Evolutionary conservation across 768 basidiomycete species (phyloP).

Genomic region (Scleroderma bovista): DNA sequence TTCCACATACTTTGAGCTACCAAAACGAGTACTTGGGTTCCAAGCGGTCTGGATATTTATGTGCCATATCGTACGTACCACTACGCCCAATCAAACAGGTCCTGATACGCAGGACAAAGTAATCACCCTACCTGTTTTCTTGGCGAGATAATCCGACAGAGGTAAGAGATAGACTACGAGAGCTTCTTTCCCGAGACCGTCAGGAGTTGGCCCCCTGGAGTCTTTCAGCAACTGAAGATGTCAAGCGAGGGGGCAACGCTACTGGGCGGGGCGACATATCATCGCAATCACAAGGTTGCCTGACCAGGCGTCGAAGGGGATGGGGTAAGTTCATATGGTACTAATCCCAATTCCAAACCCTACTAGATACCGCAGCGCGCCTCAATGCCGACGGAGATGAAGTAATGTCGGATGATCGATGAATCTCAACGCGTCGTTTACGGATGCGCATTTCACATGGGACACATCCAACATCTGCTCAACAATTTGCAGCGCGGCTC

Average conservation of each 20-base stretch:
- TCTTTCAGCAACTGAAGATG: slow-evolving; percentile 7
- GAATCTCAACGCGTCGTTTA: slow-evolving; percentile 48
- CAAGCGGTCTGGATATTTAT: too few relatives aligned
- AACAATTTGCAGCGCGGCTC: slow-evolving; percentile 26
- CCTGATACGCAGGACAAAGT: not conserved
- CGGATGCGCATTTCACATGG: slow-evolving; percentile 32
- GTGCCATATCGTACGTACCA: too few relatives aligned
- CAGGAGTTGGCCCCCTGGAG: slow-evolving; percentile 9
- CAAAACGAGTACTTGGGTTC: too few relatives aligned
- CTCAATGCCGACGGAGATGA: slow-evolving; percentile 55
- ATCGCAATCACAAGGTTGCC: slow-evolving; percentile 10
- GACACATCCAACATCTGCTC: not conserved
- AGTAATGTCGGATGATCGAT: slow-evolving; percentile 56
- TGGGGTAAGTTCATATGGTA: slow-evolving; percentile 22
- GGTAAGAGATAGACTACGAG: slow-evolving; percentile 19
- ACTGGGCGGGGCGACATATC: slow-evolving; percentile 8
- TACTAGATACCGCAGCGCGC: slow-evolving; percentile 23
- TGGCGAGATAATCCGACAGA: slow-evolving; percentile 18
- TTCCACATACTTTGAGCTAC: too few relatives aligned
- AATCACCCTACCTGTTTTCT: slow-evolving; percentile 6
- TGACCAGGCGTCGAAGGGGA: slow-evolving; percentile 27
- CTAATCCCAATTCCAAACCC: not conserved
- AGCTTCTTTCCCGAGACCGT: slow-evolving; percentile 20
- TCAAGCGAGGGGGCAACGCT: slow-evolving; percentile 1
- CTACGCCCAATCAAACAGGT: not conserved